Conservation (phyloP, 164 flowering plant genomes). For the Magnolia changhungtana region DNA sequence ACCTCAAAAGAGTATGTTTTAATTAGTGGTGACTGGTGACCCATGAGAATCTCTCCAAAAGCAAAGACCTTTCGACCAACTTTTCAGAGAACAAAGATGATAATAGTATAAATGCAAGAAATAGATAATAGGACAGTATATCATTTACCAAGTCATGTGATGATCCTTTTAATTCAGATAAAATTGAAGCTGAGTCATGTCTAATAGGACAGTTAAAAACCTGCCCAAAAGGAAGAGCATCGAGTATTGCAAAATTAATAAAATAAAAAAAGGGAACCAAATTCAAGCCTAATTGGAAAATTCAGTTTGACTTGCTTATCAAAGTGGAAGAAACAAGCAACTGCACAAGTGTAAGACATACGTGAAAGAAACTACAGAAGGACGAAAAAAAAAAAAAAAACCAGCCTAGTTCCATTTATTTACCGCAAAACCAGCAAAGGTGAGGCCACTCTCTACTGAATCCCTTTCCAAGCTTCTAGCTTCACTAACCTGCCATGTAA, state of each 20-base stretch:
- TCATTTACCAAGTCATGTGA: constrained; percentile 88
- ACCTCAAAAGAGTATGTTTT: neutral
- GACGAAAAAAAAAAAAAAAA: neutral
- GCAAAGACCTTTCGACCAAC: neutral
- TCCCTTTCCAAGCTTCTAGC: constrained; percentile 93
- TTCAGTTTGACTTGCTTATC: neutral
- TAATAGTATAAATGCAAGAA: neutral
- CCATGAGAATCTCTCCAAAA: neutral
- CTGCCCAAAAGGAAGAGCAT: constrained; percentile 35
- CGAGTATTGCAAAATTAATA: neutral
- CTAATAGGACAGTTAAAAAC: constrained; percentile 95
- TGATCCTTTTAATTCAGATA: constrained; percentile 75
- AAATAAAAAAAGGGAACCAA: neutral
- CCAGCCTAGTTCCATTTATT: neutral
- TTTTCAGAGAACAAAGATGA: too few species aligned
- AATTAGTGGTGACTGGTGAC: neutral
- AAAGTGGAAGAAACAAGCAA: neutral
- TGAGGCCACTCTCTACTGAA: constrained; percentile 70
- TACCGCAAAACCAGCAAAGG: constrained; percentile 97
- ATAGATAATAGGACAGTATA: neutral
- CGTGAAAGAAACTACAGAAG: neutral
- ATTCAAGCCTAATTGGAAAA: neutral
- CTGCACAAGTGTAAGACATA: neutral
- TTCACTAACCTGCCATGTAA: constrained; percentile 75
- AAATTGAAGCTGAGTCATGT: constrained; percentile 72